Evolutionary conservation across 176 grass and related monocot species (phyloP), one percentile per base, ranked within the genome.

Genomic region (Aegilops longissima): DNA sequence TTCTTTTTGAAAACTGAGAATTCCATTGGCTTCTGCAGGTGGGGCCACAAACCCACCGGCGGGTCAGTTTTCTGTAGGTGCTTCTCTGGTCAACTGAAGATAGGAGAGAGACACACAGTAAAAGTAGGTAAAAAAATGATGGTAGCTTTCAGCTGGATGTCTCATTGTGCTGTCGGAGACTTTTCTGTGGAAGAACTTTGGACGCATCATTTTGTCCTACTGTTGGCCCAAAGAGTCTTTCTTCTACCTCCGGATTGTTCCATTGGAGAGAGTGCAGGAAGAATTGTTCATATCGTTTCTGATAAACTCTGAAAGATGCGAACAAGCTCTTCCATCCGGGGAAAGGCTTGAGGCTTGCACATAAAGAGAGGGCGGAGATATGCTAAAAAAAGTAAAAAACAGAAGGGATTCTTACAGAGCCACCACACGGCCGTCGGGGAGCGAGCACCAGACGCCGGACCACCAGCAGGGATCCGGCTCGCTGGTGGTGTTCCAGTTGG

Each of bases 401-500:
- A 42, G 9, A 8, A 66, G 35, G 24, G 31, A 4, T 84, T 83
- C 95, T 92, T 90, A 98, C 95, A 98, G 77, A 30, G 88, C 81
- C 36, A 93, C 89, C 17, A 99, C 97, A 11, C 77, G 87, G 67
- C 65, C 88, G 81, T 91, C 36, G 25, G 11, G 2, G 16, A 7
- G 2, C 16, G 88, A 93, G 90, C 97, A 99, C 1, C 8, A 30
- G 8, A 99, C 90, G 54, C 94, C 94, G 38, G 61, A 81, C 97
- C 94, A 96, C 18, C 9, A 5, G 79, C 97, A 99, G 68, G 89
- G 97, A 66, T 88, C 20, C 74, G 54, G 65, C 51, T 94, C 84
- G 17, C 23, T 82, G 82, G 85, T 82, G 82, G 85, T 3, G 81
- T 94, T 93, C 97, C 97, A 99, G 73, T 94, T 85, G 6, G 94